Conservation (phyloP, 2,329 filamentous ascomycete genomes). For the Tolypocladium ophioglossoides region DNA sequence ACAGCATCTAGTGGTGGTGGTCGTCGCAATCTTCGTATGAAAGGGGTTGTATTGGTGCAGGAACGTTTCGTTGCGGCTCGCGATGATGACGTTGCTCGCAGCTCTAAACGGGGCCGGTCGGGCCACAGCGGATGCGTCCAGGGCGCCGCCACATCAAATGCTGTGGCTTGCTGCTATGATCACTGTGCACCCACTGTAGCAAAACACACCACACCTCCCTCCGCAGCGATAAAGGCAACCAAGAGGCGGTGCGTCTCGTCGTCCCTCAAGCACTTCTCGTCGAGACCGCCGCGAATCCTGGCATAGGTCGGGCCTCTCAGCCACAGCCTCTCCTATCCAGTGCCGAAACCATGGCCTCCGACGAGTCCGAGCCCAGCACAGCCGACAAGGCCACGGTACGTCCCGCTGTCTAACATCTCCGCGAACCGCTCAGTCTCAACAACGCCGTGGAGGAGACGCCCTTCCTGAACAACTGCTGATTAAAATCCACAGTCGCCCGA, state of each 20-base stretch:
- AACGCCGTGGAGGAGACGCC: too few species aligned
- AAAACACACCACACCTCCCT: neutral
- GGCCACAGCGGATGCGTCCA: neutral
- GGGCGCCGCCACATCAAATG: neutral
- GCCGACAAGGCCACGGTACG: conserved; percentile 25
- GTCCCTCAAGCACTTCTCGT: neutral
- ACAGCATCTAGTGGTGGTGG: neutral
- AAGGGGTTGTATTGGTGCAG: neutral
- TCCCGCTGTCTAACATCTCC: neutral
- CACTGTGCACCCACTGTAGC: too few species aligned
- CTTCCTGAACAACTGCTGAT: neutral
- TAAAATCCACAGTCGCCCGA: conserved; percentile 24
- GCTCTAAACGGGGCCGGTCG: neutral
- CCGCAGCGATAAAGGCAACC: neutral
- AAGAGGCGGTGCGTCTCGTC: neutral
- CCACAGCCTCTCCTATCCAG: neutral
- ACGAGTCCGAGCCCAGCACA: conserved; percentile 21
- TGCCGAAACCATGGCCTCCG: conserved; percentile 24
- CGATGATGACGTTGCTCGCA: neutral
- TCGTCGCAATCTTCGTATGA: neutral
- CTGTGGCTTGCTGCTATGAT: neutral
- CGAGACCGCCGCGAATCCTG: neutral
- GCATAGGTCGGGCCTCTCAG: neutral
- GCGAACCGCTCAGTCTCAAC: neutral
- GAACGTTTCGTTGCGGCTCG: neutral